phyloP scores from a whole-genome alignment of 176 grass and related monocot genomes.

The Carex pumila region DNA sequence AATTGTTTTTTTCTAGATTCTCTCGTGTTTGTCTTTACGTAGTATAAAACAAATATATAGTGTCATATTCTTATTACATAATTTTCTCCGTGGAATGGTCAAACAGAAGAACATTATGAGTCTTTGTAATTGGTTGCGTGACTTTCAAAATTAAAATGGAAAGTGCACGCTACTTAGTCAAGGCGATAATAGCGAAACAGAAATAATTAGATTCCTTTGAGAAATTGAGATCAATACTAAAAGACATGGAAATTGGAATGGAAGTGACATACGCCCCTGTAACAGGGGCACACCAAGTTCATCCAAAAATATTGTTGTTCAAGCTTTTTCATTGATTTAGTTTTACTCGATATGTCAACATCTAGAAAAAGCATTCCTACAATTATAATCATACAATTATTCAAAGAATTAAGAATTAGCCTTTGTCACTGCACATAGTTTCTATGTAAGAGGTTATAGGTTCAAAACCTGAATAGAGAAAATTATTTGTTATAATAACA shows the following conservation, averaged over 20 bases:
- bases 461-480: no score
- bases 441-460: no score
- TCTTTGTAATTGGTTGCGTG: no score
- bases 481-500: no score
- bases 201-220: background rate
- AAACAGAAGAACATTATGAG: background rate
- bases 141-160: no score
- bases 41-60: background rate
- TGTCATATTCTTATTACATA: background rate
- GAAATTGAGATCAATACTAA: background rate
- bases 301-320: constrained; percentile 10
- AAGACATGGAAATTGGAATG: background rate
- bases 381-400: background rate
- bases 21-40: background rate
- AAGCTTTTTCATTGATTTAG: background rate
- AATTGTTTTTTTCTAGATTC: background rate
- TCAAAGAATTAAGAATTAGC: background rate
- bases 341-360: background rate
- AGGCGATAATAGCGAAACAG: background rate
- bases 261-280: background rate
- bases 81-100: background rate
- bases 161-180: background rate
- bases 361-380: background rate
- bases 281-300: background rate
- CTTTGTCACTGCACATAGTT: no score